Evolutionary conservation across 2,329 filamentous ascomycete species (phyloP).

Genomic region (Trichoderma sp.): DNA sequence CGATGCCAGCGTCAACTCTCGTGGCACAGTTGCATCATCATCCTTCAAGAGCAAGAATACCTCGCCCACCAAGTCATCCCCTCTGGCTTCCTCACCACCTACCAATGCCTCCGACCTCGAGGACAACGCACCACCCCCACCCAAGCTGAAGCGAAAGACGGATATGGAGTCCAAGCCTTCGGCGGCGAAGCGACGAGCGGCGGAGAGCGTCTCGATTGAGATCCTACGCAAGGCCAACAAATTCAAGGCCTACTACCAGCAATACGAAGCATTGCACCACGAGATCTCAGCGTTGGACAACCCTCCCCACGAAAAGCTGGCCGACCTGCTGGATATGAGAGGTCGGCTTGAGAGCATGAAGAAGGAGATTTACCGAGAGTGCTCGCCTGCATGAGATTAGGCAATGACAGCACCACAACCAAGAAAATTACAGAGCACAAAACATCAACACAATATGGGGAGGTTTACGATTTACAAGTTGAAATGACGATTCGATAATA

Average conservation of each 20-base stretch:
- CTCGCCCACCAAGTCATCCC: conserved; percentile 61
- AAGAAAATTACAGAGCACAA: neutral
- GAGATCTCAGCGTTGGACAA: conserved; percentile 51
- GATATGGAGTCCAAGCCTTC: conserved; percentile 27
- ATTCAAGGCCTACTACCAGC: conserved; percentile 56
- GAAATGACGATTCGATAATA: conserved; percentile 18
- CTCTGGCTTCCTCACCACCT: conserved; percentile 62
- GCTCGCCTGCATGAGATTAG: conserved; percentile 28
- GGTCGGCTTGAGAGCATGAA: conserved; percentile 55
- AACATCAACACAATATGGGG: neutral
- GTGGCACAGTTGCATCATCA: conserved; percentile 34
- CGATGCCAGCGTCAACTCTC: conserved; percentile 46
- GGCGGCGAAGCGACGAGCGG: conserved; percentile 32
- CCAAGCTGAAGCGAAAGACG: conserved; percentile 50
- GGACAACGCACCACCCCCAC: conserved; percentile 33
- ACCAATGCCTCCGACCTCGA: conserved; percentile 64
- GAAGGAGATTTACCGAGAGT: conserved; percentile 53
- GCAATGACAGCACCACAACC: neutral
- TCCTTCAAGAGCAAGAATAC: conserved; percentile 51
- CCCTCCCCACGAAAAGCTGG: conserved; percentile 51
- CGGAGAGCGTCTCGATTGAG: conserved; percentile 36
- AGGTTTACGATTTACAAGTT: conserved; percentile 17
- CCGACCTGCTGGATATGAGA: conserved; percentile 53
- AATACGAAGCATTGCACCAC: conserved; percentile 55
- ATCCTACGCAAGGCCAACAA: conserved; percentile 51